Evolutionary conservation across 306 rosid genomes (phyloP).

Genomic region (Prunus fruticosa): DNA sequence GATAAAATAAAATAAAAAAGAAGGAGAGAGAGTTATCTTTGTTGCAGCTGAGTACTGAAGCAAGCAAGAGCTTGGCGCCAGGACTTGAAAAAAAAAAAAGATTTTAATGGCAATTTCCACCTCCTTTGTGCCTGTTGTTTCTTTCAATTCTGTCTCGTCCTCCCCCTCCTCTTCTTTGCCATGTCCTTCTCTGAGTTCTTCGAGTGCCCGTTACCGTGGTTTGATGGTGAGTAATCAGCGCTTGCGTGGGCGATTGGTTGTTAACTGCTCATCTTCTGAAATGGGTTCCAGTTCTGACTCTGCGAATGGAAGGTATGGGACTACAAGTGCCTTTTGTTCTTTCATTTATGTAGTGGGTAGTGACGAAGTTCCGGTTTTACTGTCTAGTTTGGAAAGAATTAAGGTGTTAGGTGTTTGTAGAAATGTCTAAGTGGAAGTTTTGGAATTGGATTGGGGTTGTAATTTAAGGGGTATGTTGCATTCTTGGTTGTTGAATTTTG

Average conservation of each 20-base stretch:
- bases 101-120: conserved; percentile 35
- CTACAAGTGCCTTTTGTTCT: background rate
- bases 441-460: too few relatives aligned
- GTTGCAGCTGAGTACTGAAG: background rate
- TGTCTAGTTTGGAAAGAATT: background rate
- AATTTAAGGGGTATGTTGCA: background rate
- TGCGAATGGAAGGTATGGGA: conserved; percentile 32
- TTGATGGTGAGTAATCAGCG: conserved; percentile 1
- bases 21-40: background rate
- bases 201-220: conserved; percentile 20
- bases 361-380: background rate
- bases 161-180: conserved; percentile 18
- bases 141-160: conserved; percentile 15
- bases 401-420: conserved; percentile 5
- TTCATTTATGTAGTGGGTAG: background rate
- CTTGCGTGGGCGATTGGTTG: conserved; percentile 9
- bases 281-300: conserved; percentile 31
- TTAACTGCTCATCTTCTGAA: conserved; percentile 35
- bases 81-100: background rate
- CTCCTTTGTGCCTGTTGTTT: conserved; percentile 16
- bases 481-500: background rate
- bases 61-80: background rate
- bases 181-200: conserved; percentile 9
- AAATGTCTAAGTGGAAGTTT: background rate
- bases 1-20: background rate